Base-by-base conservation (phyloP, 2,329 filamentous ascomycete species). In the Knufia fluminis region DNA sequence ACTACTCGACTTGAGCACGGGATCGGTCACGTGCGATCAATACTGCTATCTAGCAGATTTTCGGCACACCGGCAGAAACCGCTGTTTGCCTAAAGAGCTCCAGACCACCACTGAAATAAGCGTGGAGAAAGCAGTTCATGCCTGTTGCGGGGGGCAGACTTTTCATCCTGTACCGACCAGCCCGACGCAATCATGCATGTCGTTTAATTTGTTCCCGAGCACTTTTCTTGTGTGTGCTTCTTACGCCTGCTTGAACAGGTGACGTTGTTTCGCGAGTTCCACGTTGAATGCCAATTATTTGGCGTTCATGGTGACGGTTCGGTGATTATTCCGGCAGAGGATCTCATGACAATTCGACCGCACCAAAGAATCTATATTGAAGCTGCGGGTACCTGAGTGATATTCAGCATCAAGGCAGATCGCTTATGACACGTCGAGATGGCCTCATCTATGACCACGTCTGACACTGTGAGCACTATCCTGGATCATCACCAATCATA, bases 381-480 rank as follows among this genome's bases (percentile, higher is more conserved):
- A 36, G 33, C 33, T 14, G 33, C 33, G n/a, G 33, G n/a, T 17
- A 36, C 16, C 6, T 36, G 10, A 4, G 33, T 17, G 16, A 36
- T 36, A 36, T 36, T 16, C 33, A 36, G 33, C 33, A 36, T 12
- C 33, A 36, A 36, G 31, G 10, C 4, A 19, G 19, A 23, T n/a
- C 20, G 24, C 28, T 26, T 16, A 9, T 20, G 17, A 26, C 22
- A n/a, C 14, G 32, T 16, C 45, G 31, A 12, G 16, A 48, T 48
- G 45, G 45, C 45, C 26, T 48, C 45, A 7, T 48, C 35, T 16
- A 39, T 48, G 45, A 40, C 45, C 3, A 40, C 35, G 20, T 9
- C 33, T 22, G 20, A 40, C 17, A 48, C 35, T 48, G 45, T 48
- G 45, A 48, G 45, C 45, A 26, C 17, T 20, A 26, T 20, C 45